Conservation (phyloP, 2,329 filamentous ascomycete species). For the Neonectria punicea region DNA sequence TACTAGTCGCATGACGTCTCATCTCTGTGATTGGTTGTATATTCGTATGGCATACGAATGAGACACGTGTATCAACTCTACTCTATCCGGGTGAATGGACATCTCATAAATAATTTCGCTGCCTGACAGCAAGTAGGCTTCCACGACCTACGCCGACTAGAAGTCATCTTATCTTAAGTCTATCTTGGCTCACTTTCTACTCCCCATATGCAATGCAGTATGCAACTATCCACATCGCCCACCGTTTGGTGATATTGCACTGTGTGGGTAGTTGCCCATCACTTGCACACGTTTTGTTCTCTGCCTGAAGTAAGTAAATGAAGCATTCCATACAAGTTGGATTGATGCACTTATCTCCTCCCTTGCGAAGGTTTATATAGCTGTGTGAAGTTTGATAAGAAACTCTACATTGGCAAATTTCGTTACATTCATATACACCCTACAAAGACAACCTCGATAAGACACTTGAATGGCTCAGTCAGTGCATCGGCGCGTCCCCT, state of each 20-base stretch:
- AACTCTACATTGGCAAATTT: background rate
- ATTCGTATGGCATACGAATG: background rate
- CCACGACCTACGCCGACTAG: no score
- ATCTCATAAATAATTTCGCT: background rate
- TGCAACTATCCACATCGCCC: background rate
- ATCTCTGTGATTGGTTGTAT: background rate
- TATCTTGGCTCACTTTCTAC: no score
- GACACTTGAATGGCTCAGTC: background rate
- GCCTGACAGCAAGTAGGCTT: background rate
- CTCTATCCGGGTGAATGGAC: background rate
- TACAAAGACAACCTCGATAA: background rate
- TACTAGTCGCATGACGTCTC: background rate
- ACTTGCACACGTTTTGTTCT: no score
- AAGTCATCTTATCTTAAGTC: no score
- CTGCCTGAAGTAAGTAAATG: no score
- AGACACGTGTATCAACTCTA: background rate
- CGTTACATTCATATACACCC: background rate
- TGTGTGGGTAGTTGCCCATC: background rate
- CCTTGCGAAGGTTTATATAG: no score
- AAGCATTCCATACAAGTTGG: no score
- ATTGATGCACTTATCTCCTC: no score
- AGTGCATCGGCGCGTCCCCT: background rate
- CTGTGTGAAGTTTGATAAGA: no score
- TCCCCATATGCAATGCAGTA: background rate
- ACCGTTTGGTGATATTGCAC: background rate